phyloP scores from a whole-genome alignment of 306 rosid species.

The Fagus sylvatica region DNA sequence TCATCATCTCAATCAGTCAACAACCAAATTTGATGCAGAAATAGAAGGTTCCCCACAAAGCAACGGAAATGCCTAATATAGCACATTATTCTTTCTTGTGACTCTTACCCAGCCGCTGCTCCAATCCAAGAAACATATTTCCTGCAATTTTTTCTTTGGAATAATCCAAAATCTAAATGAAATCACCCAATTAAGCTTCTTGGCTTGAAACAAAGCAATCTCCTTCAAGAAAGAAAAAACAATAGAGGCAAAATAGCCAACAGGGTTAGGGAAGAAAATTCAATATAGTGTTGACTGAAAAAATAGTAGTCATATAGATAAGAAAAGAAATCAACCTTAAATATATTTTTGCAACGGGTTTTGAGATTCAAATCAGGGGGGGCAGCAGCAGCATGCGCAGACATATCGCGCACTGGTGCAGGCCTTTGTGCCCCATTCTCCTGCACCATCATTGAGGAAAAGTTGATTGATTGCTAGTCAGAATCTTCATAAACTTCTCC shows the following conservation, averaged over 20 bases:
- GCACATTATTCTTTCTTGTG: conserved; percentile 11
- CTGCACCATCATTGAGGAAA: conserved; percentile 43
- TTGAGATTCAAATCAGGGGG: background rate
- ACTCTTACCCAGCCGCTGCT: background rate
- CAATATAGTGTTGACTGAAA: background rate
- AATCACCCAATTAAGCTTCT: conserved; percentile 12
- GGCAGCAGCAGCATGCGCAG: conserved; percentile 21
- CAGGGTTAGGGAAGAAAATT: background rate
- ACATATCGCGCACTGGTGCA: conserved; percentile 35
- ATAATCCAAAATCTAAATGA: background rate
- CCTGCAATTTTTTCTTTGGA: too few species aligned
- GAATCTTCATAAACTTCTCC: conserved; percentile 63
- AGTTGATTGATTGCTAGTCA: conserved; percentile 53
- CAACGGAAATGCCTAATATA: background rate
- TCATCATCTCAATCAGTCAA: background rate
- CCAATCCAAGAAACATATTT: too few species aligned
- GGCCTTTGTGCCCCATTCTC: conserved; percentile 29
- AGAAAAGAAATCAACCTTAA: conserved; percentile 14
- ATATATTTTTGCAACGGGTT: conserved; percentile 14
- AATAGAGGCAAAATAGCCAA: background rate
- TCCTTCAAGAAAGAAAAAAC: conserved; percentile 9
- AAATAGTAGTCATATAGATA: background rate
- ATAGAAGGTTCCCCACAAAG: background rate
- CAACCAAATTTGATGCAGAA: background rate
- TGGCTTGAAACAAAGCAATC: background rate